Evolutionary conservation across 257 asterid species (phyloP), one percentile per base, ranked within the genome.

Genomic region (Plantago ovata): DNA sequence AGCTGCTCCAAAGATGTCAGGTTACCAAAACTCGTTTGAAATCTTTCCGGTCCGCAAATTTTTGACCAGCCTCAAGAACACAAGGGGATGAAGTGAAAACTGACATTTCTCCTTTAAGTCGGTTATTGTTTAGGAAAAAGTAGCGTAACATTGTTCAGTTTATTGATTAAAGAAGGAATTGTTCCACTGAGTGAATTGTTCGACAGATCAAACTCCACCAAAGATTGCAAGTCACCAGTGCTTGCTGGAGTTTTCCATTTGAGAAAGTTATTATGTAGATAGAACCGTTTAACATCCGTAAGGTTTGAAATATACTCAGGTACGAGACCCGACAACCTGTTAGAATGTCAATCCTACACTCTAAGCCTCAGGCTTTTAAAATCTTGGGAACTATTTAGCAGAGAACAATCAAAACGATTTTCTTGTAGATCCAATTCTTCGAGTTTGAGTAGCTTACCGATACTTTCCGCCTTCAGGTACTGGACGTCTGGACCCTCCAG

Each of bases 191-290:
- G 48, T 3, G 64, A 49, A 58, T 86, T 86, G 66, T 62, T 76
- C 0, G 94, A 83, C 19, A 83, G 60, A 70, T 79, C 81, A 19
- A 83, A 77, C 60, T 74, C 80, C 53, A 57, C 32, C 53, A 86
- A 58, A 28, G 47, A 49, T 39, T 55, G 70, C 62, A 83, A 43
- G 44, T 75, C 64, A 36, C 87, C 90, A 22, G 83, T 65, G 22
- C 62, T 53, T 41, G 28, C 73, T 18, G 94, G 94, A 16, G 81
- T 69, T 12, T 51, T 9, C 33, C 86, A 77, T 2, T 71, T 48
- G 13, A 81, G 77, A 12, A 68, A 18, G 62, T 84, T 81, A 38
- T 75, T 64, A 43, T 73, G 73, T 16, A 84, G 66, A 53, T 44
- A 6, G 24, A 79, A 42, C 11, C 12, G 61, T 61, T 75, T 78